Conservation (phyloP, 2,329 filamentous ascomycete genomes). For the Pezicula radicicola region DNA sequence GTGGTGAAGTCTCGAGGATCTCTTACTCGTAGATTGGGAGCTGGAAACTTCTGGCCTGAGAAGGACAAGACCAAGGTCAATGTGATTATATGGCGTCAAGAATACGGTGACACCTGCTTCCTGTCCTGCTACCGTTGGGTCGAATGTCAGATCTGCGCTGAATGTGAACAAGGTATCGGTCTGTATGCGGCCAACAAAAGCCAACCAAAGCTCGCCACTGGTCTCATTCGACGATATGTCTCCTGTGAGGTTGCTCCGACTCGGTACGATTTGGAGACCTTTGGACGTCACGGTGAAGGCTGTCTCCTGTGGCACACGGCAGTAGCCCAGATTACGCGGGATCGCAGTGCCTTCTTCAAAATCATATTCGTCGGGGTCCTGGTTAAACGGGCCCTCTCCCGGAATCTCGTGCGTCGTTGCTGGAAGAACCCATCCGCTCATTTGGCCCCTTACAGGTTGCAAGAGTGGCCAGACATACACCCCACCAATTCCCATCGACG, state of each 20-base stretch:
- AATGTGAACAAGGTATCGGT: slow-evolving; percentile 51
- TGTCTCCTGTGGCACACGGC: slow-evolving; percentile 44
- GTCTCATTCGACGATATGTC: background rate
- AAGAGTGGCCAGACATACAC: slow-evolving; percentile 40
- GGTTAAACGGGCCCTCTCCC: background rate
- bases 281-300: slow-evolving; percentile 42
- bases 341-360: slow-evolving; percentile 41
- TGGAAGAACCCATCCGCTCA: slow-evolving; percentile 39
- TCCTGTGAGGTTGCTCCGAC: slow-evolving; percentile 46
- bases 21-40: background rate
- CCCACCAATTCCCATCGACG: slow-evolving; percentile 46
- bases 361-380: background rate
- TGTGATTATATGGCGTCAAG: slow-evolving; percentile 28
- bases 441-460: slow-evolving; percentile 36
- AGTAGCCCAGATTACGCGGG: slow-evolving; percentile 52
- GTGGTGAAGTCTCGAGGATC: background rate
- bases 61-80: slow-evolving; percentile 24
- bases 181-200: slow-evolving; percentile 51
- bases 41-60: background rate
- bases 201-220: slow-evolving; percentile 45
- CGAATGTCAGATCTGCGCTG: slow-evolving; percentile 37
- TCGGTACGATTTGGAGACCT: slow-evolving; percentile 42
- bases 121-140: slow-evolving; percentile 33
- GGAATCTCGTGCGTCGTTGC: slow-evolving; percentile 12
- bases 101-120: slow-evolving; percentile 51